Conservation (phyloP, 2,329 filamentous ascomycete genomes). For the Hymenoscyphus linearis region DNA sequence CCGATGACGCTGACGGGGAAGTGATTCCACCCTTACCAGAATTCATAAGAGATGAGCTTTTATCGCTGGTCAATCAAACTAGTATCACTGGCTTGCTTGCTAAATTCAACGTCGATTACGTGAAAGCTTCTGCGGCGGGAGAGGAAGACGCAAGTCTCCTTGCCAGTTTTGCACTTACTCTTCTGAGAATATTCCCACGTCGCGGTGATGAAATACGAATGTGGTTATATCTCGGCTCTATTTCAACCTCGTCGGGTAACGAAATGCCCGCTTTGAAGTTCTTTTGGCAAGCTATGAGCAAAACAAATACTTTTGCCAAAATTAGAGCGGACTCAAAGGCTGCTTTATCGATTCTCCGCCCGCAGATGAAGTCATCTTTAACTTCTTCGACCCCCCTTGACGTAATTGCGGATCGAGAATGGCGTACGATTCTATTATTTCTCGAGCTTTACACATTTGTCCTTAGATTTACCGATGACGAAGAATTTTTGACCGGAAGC, state of each 20-base stretch:
- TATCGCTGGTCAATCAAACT: conserved; percentile 67
- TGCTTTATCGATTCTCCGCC: conserved; percentile 46
- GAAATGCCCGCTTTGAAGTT: conserved; percentile 68
- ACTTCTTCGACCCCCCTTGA: conserved; percentile 11
- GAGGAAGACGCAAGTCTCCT: conserved; percentile 61
- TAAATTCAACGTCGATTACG: conserved; percentile 30
- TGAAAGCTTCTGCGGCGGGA: conserved; percentile 21
- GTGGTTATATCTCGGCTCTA: conserved; percentile 74
- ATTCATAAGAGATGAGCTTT: conserved; percentile 61
- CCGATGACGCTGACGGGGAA: conserved; percentile 22
- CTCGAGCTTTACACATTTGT: conserved; percentile 93
- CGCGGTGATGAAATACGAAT: conserved; percentile 86
- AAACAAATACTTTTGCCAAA: conserved; percentile 50
- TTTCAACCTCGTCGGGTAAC: conserved; percentile 28
- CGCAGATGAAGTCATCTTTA: conserved; percentile 19
- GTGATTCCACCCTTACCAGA: conserved; percentile 36
- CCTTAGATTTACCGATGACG: conserved; percentile 87
- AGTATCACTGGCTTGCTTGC: conserved; percentile 54
- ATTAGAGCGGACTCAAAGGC: conserved; percentile 52
- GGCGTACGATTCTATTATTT: conserved; percentile 85
- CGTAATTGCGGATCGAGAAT: conserved; percentile 49
- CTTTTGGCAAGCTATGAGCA: conserved; percentile 68
- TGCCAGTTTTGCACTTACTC: conserved; percentile 79
- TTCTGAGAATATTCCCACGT: conserved; percentile 78
- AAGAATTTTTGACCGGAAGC: conserved; percentile 76